Conservation (phyloP, 2,329 filamentous ascomycete species). For the Lecanicillium sp. region DNA sequence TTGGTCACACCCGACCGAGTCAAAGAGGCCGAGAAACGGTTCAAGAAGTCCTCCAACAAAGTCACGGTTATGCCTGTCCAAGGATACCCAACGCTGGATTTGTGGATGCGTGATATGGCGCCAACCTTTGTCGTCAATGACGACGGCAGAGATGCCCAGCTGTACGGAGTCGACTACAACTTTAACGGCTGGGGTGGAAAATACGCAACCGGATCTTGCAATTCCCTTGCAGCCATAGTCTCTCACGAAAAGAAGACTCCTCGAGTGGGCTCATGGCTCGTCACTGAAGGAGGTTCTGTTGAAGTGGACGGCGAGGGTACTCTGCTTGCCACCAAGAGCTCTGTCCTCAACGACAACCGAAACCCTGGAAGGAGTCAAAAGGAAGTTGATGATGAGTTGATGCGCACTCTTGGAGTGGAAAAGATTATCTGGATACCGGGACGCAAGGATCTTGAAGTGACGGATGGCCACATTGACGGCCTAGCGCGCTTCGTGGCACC, state of each 20-base stretch:
- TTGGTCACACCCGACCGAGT: conserved; percentile 10
- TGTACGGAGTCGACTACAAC: conserved; percentile 15
- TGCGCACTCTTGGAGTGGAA: conserved; percentile 12
- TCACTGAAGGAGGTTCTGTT: conserved; percentile 17
- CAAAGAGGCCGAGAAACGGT: conserved; percentile 9
- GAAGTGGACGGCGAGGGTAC: conserved; percentile 20
- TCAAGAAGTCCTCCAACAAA: not conserved
- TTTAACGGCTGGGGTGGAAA: conserved; percentile 22
- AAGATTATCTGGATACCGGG: conserved; percentile 21
- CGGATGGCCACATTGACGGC: conserved; percentile 21
- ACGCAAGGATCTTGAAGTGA: conserved; percentile 13
- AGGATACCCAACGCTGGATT: conserved; percentile 9
- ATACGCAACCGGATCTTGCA: conserved; percentile 8
- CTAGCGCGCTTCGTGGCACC: conserved; percentile 16
- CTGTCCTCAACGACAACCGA: conserved; percentile 19
- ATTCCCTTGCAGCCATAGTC: conserved; percentile 9
- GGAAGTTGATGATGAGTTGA: conserved; percentile 16
- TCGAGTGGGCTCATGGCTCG: conserved; percentile 6
- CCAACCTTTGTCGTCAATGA: conserved; percentile 13
- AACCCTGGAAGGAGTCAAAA: conserved; percentile 14
- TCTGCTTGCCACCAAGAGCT: conserved; percentile 18
- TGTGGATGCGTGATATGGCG: conserved; percentile 21
- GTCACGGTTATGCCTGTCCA: conserved; percentile 5
- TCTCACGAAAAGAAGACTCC: not conserved
- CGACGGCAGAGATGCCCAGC: not conserved